Evolutionary conservation across 2,329 filamentous ascomycete species (phyloP).

Genomic region (Neoscytalidium dimidiatum): DNA sequence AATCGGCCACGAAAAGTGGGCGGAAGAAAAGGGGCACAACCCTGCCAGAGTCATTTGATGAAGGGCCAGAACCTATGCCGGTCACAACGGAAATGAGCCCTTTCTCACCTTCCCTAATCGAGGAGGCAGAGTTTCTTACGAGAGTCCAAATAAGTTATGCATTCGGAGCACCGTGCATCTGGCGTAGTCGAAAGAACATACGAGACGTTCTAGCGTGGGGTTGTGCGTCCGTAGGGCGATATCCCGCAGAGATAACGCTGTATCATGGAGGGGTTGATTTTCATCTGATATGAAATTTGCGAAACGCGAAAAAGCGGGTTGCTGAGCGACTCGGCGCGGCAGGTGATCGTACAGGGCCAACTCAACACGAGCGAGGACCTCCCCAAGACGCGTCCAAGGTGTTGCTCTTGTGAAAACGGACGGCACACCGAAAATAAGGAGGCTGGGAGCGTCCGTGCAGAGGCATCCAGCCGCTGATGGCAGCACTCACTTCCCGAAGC

Average conservation of each 20-base stretch:
- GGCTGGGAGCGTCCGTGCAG: slow-evolving; percentile 10
- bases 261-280: slow-evolving; percentile 15
- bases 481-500: neutral
- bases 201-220: slow-evolving; percentile 39
- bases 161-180: slow-evolving; percentile 17
- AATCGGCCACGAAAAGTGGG: slow-evolving; percentile 18
- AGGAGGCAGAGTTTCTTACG: slow-evolving; percentile 3
- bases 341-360: slow-evolving; percentile 10
- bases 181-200: slow-evolving; percentile 22
- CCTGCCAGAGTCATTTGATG: slow-evolving; percentile 17
- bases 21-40: slow-evolving; percentile 15
- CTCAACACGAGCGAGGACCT: slow-evolving; percentile 5
- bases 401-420: neutral
- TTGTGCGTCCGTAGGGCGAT: slow-evolving; percentile 21
- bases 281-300: slow-evolving; percentile 17
- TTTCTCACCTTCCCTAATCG: neutral
- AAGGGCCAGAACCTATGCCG: slow-evolving; percentile 18
- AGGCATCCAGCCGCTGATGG: neutral
- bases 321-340: neutral
- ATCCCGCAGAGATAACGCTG: slow-evolving; percentile 15
- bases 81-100: slow-evolving; percentile 17
- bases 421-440: slow-evolving; percentile 13
- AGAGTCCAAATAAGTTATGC: slow-evolving; percentile 15
- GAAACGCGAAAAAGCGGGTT: slow-evolving; percentile 15
- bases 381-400: slow-evolving; percentile 11